These are phyloP conservation scores for Microcera coccophila DNA, from an alignment of 2,329 filamentous ascomycete genomes.

Conservation along the genomic window DNA sequence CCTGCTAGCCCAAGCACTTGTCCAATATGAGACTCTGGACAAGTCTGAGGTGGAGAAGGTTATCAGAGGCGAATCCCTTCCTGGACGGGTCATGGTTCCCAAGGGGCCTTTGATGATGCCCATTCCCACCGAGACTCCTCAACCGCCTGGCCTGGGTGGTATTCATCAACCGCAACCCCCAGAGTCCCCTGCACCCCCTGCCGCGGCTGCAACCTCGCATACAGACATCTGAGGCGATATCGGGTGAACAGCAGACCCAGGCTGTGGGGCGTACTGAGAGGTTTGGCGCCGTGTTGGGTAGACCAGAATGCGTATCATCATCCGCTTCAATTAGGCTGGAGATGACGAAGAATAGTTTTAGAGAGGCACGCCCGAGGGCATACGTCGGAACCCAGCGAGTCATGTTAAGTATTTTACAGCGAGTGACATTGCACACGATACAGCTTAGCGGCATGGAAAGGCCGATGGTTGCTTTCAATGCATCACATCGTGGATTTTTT, in stretches of 20 bases:
- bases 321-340: too few species aligned
- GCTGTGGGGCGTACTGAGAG: not conserved
- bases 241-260: not conserved
- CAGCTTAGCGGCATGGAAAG: slow-evolving; percentile 2
- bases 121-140: slow-evolving; percentile 33
- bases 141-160: slow-evolving; percentile 34
- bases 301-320: not conserved
- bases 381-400: slow-evolving; percentile 6
- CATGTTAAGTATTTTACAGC: slow-evolving; percentile 11
- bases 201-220: slow-evolving; percentile 26
- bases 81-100: slow-evolving; percentile 60
- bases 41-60: slow-evolving; percentile 88
- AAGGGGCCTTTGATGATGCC: slow-evolving; percentile 40
- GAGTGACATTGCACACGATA: slow-evolving; percentile 10
- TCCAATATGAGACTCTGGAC: slow-evolving; percentile 91
- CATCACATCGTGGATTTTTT: slow-evolving; percentile 9
- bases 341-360: too few species aligned
- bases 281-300: not conserved
- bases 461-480: slow-evolving; percentile 4
- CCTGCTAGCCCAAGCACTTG: slow-evolving; percentile 77
- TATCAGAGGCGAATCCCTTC: slow-evolving; percentile 77
- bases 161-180: slow-evolving; percentile 33
- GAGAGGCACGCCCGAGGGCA: not conserved
- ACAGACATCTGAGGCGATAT: not conserved
- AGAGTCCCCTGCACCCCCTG: slow-evolving; percentile 33